These are phyloP conservation scores for Aspergillus udagawae DNA, from an alignment of 2,329 filamentous ascomycete genomes.

Conservation along the genomic window DNA sequence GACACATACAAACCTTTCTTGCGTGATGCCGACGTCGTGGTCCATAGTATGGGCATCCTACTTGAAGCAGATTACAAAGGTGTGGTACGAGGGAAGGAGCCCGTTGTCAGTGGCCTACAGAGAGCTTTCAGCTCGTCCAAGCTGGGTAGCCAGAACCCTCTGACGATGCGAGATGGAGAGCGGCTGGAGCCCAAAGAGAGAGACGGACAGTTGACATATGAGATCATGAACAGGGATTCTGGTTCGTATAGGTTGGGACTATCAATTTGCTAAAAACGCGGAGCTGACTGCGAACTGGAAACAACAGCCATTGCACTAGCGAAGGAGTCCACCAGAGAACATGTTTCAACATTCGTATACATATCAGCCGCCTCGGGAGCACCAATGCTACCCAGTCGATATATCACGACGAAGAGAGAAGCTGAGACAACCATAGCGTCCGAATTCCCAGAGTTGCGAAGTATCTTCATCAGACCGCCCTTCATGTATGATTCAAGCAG, in stretches of 20 bases:
- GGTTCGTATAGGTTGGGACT: slow-evolving; percentile 34
- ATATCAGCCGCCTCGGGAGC: slow-evolving; percentile 85
- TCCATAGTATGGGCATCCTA: slow-evolving; percentile 94
- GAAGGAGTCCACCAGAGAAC: slow-evolving; percentile 63
- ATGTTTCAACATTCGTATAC: slow-evolving; percentile 72
- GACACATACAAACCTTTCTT: slow-evolving; percentile 74
- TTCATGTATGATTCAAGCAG: slow-evolving; percentile 87
- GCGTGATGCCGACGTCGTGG: slow-evolving; percentile 73
- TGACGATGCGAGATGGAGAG: slow-evolving; percentile 58
- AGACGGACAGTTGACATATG: slow-evolving; percentile 82
- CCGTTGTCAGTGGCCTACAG: slow-evolving; percentile 70
- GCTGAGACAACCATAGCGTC: slow-evolving; percentile 73
- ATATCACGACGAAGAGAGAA: slow-evolving; percentile 87
- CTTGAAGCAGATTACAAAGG: slow-evolving; percentile 98
- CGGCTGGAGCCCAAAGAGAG: slow-evolving; percentile 62
- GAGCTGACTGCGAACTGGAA: slow-evolving; percentile 4
- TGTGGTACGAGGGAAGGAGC: slow-evolving; percentile 77
- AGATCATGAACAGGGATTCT: slow-evolving; percentile 91
- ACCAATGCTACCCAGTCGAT: slow-evolving; percentile 76
- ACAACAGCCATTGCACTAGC: slow-evolving; percentile 72
- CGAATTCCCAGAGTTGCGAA: slow-evolving; percentile 70
- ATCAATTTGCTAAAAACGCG: not conserved
- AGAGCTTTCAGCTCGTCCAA: slow-evolving; percentile 71
- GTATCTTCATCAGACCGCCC: slow-evolving; percentile 76
- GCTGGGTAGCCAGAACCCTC: slow-evolving; percentile 62